Percentiles rank a stretch among this genome's conserved stretches.
Evolutionary conservation across 257 asterid genomes (phyloP).

Genomic region (Solanum neorickii): DNA sequence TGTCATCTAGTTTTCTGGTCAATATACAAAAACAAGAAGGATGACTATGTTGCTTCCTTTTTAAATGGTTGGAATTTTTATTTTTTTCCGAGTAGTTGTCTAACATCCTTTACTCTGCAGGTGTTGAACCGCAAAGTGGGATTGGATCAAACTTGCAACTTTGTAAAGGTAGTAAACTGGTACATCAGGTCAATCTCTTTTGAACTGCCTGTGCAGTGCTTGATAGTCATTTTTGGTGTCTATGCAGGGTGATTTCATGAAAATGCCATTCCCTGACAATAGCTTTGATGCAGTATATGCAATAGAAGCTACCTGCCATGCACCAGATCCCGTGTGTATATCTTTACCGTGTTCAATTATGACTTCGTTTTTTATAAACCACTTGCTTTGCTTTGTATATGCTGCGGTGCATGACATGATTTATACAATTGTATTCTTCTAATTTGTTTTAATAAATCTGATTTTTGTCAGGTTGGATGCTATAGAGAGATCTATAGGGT

Average conservation of each 20-base stretch:
- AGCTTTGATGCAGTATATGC: conserved; percentile 91
- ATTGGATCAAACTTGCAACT: conserved; percentile 64
- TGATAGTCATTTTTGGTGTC: conserved; percentile 2
- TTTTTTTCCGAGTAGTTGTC: neutral
- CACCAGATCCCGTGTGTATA: conserved; percentile 77
- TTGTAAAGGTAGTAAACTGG: conserved; percentile 57
- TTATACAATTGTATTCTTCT: conserved; percentile 24
- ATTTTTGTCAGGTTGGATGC: conserved; percentile 66
- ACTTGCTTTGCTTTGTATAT: conserved; percentile 66
- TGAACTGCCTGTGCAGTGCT: neutral
- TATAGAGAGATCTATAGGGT: conserved; percentile 85
- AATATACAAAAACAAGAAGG: neutral
- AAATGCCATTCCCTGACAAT: conserved; percentile 85
- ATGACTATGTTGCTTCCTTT: neutral
- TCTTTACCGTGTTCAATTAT: neutral
- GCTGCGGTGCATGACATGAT: conserved; percentile 93
- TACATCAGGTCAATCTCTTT: neutral
- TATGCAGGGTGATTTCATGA: conserved; percentile 95
- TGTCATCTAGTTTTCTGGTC: neutral
- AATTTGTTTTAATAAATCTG: neutral
- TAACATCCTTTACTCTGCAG: conserved; percentile 18
- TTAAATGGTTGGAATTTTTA: neutral
- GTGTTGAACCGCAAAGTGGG: conserved; percentile 63
- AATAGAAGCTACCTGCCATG: conserved; percentile 98
- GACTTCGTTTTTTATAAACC: neutral